Conservation (phyloP, 192 early-diverging fungal genomes). For the Rhizophlyctis rosea region DNA sequence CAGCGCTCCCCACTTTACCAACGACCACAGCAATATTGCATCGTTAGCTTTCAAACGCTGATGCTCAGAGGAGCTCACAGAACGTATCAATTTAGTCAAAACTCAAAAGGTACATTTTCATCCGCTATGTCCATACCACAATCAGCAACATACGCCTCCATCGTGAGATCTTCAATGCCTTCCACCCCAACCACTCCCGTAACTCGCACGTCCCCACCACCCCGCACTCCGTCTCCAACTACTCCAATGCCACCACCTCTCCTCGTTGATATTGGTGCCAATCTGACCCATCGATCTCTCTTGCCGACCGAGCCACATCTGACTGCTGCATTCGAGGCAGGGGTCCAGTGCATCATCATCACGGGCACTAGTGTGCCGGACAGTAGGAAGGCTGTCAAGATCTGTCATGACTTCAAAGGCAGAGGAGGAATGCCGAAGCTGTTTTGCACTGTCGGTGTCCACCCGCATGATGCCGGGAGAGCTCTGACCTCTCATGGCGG, state of each 20-base stretch:
- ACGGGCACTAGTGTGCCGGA: conserved; percentile 69
- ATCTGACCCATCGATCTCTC: conserved; percentile 88
- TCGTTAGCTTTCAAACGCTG: too few relatives aligned
- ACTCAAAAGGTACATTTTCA: too few relatives aligned
- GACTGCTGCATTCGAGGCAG: conserved; percentile 57
- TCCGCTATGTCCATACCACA: too few relatives aligned
- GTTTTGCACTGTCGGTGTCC: neutral
- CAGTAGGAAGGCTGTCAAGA: neutral
- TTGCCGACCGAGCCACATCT: conserved; percentile 76
- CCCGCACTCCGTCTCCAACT: neutral
- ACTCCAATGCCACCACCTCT: neutral
- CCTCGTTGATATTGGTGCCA: conserved; percentile 75
- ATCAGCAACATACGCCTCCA: too few relatives aligned
- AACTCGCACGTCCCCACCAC: neutral
- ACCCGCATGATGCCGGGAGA: neutral
- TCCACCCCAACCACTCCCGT: neutral
- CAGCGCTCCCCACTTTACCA: too few relatives aligned
- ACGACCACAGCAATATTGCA: too few relatives aligned
- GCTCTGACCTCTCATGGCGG: neutral
- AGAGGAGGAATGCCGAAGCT: neutral
- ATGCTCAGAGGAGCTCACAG: too few relatives aligned
- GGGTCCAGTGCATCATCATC: conserved; percentile 75
- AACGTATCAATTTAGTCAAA: too few relatives aligned
- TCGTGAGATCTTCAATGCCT: neutral
- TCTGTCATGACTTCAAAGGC: neutral